Evolutionary conservation across 2,329 filamentous ascomycete species (phyloP).

Genomic region (Stagonosporopsis cucurbitacearum): DNA sequence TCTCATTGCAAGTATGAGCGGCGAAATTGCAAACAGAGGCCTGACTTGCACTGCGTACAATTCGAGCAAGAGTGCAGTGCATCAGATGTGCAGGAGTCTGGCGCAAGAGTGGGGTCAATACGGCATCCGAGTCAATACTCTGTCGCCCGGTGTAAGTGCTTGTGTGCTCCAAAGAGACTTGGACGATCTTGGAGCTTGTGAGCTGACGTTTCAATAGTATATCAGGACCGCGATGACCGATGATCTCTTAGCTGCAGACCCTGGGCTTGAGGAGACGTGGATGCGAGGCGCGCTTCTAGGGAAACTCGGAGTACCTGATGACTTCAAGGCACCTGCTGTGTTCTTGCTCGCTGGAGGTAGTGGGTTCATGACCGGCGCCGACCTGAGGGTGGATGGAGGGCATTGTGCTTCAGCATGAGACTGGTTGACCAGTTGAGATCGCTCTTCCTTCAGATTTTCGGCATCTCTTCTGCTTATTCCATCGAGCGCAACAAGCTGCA

Average conservation of each 20-base stretch:
- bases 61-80: neutral
- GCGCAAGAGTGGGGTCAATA: neutral
- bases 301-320: neutral
- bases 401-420: neutral
- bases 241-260: neutral
- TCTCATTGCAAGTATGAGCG: neutral
- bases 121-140: neutral
- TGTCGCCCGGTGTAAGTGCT: neutral
- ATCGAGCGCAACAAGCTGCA: neutral
- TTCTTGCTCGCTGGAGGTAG: neutral
- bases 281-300: neutral
- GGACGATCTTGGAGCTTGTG: neutral
- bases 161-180: neutral
- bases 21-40: neutral
- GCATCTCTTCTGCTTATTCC: too few relatives aligned
- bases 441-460: neutral
- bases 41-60: neutral
- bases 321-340: neutral
- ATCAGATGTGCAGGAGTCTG: neutral
- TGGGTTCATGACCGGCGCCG: neutral
- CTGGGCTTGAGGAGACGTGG: neutral
- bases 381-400: neutral
- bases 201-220: neutral
- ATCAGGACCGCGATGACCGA: neutral
- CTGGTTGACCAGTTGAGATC: neutral